Conservation (phyloP, 345 rosid genomes). For the Clausena lansium region DNA sequence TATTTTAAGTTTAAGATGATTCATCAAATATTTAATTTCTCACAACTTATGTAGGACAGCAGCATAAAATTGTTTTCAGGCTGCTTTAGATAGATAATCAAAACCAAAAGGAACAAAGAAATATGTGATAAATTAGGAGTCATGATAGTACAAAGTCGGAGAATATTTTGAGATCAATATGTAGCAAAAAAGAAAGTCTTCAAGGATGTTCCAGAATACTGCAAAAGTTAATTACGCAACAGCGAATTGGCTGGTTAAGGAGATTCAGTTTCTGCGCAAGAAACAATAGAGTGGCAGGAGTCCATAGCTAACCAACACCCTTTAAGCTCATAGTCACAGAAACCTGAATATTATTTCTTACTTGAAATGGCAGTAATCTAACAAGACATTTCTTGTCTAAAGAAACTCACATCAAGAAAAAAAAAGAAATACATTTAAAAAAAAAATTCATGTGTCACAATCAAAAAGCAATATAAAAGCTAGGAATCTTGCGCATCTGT, state of each 20-base stretch:
- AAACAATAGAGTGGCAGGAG: neutral
- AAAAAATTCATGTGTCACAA: neutral
- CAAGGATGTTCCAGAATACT: neutral
- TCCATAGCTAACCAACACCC: neutral
- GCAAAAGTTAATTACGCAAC: neutral
- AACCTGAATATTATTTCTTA: too few relatives aligned
- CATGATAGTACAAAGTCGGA: neutral
- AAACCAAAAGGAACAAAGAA: neutral
- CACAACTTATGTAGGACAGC: neutral
- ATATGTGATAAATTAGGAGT: neutral
- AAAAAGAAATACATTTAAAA: neutral
- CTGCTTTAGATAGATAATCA: neutral
- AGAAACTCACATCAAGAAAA: neutral
- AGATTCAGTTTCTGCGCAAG: neutral
- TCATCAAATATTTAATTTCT: slow-evolving; percentile 1
- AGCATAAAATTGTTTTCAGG: neutral
- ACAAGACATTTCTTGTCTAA: neutral
- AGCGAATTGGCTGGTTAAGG: neutral
- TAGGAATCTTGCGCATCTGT: neutral
- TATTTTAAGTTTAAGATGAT: neutral
- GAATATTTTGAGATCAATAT: neutral
- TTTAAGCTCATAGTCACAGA: neutral
- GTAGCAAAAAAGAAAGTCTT: neutral
- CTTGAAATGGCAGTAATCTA: neutral
- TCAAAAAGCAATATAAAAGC: neutral